Evolutionary conservation across 2,329 filamentous ascomycete genomes (phyloP), one percentile per base, ranked within the genome.

Genomic region (Neoarthrinium moseri): DNA sequence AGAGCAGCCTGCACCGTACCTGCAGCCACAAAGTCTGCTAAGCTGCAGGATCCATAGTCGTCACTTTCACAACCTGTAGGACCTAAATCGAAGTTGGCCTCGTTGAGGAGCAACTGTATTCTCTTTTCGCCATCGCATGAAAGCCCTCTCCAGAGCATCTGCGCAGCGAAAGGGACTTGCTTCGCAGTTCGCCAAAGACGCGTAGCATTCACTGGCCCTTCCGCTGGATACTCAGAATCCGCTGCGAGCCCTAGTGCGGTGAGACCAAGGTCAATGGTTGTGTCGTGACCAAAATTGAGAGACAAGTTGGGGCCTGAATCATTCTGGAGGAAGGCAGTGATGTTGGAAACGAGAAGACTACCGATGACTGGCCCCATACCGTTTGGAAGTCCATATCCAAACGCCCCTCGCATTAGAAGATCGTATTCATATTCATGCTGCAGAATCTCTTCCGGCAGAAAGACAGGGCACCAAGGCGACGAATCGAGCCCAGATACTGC

Each of bases 231-330:
- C 4, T 33, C 38, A 6, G 43, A 15, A 22, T 56, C 52, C n/a
- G 36, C 33, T 0, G 54, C 56, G 13, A 56, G 48, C 8, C 55
- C 51, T 2, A 56, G 46, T 4, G 54, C 51, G 6, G 56, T 51
- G 11, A 58, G 36, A 1, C 53, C 54, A 0, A 58, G 26, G 7
- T 53, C 51, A 12, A 58, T 55, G 3, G 56, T 56, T 30, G 54
- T 58, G 22, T 58, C 54, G 35, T 58, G 56, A 5, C 54, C 54
- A 33, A 58, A 58, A 17, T 50, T 50, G 7, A 58, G 43, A 21
- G 55, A 55, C 13, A 57, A 38, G 11, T 50, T 54, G 6, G 47
- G 41, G 3, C 41, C 51, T 13, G 23, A 32, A 6, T 43, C 37
- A n/a, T 29, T 26, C 33, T 45, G 43, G 6, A 56, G 22, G 42